Conservation (phyloP, 2,329 filamentous ascomycete genomes). For the Paraconiothyrium brasiliense region DNA sequence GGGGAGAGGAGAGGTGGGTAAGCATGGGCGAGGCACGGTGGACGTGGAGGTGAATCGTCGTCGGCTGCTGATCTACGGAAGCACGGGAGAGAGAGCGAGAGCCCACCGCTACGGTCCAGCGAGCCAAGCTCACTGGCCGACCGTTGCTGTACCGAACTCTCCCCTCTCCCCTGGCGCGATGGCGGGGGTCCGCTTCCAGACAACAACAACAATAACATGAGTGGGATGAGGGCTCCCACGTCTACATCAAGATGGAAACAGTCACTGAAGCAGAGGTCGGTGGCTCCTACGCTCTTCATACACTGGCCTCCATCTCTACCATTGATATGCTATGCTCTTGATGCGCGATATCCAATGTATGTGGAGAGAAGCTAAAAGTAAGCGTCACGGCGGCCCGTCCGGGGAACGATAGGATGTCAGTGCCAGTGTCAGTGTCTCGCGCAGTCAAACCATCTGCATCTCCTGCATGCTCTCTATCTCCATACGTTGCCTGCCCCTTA, state of each 20-base stretch:
- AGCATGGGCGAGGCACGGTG: constrained; percentile 17
- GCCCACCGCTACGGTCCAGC: constrained; percentile 17
- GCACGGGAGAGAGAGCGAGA: constrained; percentile 23
- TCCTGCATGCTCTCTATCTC: not conserved
- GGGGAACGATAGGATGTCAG: constrained; percentile 14
- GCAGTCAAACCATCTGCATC: not conserved
- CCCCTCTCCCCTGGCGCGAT: constrained; percentile 20
- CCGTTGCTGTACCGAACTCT: constrained; percentile 25
- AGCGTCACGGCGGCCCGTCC: constrained; percentile 18
- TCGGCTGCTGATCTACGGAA: constrained; percentile 23
- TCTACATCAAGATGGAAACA: not conserved
- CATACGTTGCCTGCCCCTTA: constrained; percentile 11
- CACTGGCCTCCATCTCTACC: not conserved
- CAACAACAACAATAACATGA: not conserved
- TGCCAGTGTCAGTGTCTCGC: constrained; percentile 3
- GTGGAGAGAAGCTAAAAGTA: constrained; percentile 16
- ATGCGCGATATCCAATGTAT: constrained; percentile 6
- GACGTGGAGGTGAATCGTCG: constrained; percentile 10
- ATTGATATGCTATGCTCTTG: not conserved
- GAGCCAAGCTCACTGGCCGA: constrained; percentile 17
- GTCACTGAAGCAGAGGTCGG: not conserved
- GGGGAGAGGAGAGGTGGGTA: constrained; percentile 15
- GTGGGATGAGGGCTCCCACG: not conserved
- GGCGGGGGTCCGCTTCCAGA: constrained; percentile 19
- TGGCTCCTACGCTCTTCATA: not conserved